Conservation (phyloP, 169 alveolate genomes). For the Plasmodium gallinaceum region DNA sequence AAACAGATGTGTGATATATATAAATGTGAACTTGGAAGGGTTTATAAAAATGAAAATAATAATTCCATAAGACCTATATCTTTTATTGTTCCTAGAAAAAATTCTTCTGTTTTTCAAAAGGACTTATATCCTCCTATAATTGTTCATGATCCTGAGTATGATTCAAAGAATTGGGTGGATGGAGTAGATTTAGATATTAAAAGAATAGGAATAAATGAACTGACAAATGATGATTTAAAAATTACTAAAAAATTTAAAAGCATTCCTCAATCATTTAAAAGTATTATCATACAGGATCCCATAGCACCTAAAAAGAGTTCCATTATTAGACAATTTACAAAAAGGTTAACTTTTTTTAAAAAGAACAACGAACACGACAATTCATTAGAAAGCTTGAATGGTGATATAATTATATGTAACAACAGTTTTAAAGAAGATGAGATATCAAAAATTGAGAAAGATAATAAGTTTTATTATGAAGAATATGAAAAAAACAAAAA, state of each 20-base stretch:
- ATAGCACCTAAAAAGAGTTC: conserved; percentile 4
- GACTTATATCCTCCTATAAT: conserved; percentile 81
- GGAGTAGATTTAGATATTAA: conserved; percentile 32
- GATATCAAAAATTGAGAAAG: background rate
- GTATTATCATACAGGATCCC: conserved; percentile 45
- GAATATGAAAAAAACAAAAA: background rate
- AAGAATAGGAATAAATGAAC: conserved; percentile 36
- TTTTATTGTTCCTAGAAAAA: conserved; percentile 81
- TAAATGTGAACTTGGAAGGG: conserved; percentile 86
- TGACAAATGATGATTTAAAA: conserved; percentile 38
- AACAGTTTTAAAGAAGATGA: background rate
- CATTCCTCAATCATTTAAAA: conserved; percentile 10
- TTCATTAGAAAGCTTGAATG: background rate
- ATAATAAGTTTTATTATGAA: background rate
- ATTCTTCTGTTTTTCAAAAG: conserved; percentile 78
- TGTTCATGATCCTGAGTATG: conserved; percentile 34
- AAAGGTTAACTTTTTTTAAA: conserved; percentile 39
- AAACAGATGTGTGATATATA: conserved; percentile 81
- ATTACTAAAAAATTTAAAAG: conserved; percentile 34
- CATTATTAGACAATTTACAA: conserved; percentile 40
- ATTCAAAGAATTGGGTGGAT: conserved; percentile 32
- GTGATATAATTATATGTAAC: background rate
- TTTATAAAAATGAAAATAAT: conserved; percentile 80
- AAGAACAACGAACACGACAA: conserved; percentile 2
- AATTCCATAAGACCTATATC: conserved; percentile 82